Evolutionary conservation across 2,329 filamentous ascomycete genomes (phyloP).

Genomic region (Penicillium sp.): DNA sequence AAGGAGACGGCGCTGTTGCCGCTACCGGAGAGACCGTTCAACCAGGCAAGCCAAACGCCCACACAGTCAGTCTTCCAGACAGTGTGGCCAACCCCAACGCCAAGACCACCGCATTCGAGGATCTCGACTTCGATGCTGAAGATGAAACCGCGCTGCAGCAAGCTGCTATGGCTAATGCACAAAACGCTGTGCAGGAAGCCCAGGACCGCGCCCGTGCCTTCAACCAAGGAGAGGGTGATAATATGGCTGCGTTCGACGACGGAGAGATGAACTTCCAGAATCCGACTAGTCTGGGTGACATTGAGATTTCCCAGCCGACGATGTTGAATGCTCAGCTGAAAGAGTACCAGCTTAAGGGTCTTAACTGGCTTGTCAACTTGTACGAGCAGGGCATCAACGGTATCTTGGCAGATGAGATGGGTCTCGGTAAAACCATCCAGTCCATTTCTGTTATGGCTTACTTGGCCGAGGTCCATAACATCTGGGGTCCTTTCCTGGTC

Average conservation of each 20-base stretch:
- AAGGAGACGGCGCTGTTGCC: slow-evolving; percentile 69
- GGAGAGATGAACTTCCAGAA: slow-evolving; percentile 99
- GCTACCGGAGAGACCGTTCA: slow-evolving; percentile 41
- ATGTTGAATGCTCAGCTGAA: slow-evolving; percentile 90
- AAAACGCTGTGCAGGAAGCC: slow-evolving; percentile 88
- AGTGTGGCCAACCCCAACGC: slow-evolving; percentile 44
- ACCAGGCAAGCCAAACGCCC: slow-evolving; percentile 28
- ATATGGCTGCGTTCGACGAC: slow-evolving; percentile 70
- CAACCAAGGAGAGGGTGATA: slow-evolving; percentile 56
- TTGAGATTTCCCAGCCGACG: slow-evolving; percentile 88
- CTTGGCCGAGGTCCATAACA: slow-evolving; percentile 90
- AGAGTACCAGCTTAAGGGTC: slow-evolving; percentile 96
- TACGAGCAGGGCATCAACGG: slow-evolving; percentile 99
- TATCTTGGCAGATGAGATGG: slow-evolving; percentile 98
- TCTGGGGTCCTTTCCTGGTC: slow-evolving; percentile 95
- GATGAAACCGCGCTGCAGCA: slow-evolving; percentile 73
- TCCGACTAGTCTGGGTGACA: slow-evolving; percentile 84
- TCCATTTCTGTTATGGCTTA: slow-evolving; percentile 99
- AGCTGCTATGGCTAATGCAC: slow-evolving; percentile 88
- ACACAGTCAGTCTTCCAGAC: slow-evolving; percentile 43
- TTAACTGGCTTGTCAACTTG: slow-evolving; percentile 97
- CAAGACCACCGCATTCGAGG: slow-evolving; percentile 88
- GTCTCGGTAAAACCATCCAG: slow-evolving; percentile 96
- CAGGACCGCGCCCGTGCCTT: slow-evolving; percentile 88
- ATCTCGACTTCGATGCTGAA: slow-evolving; percentile 89